Evolutionary conservation across 2,329 filamentous ascomycete genomes (phyloP), one percentile per base, ranked within the genome.

Genomic region (Sporothrix globosa): DNA sequence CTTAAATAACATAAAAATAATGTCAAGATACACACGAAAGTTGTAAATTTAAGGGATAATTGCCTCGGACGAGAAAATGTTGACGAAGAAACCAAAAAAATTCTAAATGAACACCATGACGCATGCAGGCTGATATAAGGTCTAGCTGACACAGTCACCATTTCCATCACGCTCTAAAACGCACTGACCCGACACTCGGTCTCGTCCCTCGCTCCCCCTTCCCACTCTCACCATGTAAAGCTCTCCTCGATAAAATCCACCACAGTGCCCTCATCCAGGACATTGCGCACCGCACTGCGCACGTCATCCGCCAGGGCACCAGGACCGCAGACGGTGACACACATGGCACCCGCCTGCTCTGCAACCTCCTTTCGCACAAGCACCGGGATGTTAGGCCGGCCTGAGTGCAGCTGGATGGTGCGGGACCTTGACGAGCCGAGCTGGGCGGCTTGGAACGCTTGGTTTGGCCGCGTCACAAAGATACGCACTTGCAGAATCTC

Each of bases 321-420:
- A 11, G 91, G 90, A 3, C 92, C 92, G 75, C 92, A 94, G 27
- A 93, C 90, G 13, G 90, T 91, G 58, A 98, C 93, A 27, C 88
- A 92, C 88, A 97, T 96, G 66, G 94, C 93, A 10, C 96, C 96
- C 69, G 92, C 83, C 78, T 96, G 92, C 76, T 91, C 88, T 76
- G 90, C 86, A 21, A 94, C 90, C 82, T 97, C 95, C 80, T 91
- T 91, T 73, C 89, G 85, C 61, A 98, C 82, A n/a, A 98, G 82
- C 0, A 91, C 88, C 24, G 89, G 86, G 58, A 97, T 87, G 77
- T 97, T 93, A 11, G 95, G 95, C 74, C 94, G 89, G 2, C 96
- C 95, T 1, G 93, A 91, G 79, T 92, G 93, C 91, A 98, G 96
- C 80, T 94, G 92, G 69, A 98, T 93, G 4, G 91, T 95, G 2